Evolutionary conservation across 345 rosid genomes (phyloP).

Genomic region (Eucalyptus guilfoylei): DNA sequence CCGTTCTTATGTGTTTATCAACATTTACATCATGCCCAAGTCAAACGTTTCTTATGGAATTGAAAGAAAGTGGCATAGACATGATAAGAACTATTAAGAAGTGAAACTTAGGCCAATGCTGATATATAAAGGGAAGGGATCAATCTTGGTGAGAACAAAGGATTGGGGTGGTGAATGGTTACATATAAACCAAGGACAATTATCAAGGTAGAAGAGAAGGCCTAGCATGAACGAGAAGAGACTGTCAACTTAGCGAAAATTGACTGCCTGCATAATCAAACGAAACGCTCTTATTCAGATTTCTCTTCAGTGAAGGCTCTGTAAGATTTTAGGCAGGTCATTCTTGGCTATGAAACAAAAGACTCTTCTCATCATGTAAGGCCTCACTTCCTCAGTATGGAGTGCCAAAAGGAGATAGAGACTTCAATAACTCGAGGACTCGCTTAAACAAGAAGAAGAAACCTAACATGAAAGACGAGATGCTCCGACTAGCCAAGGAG

Average conservation of each 20-base stretch:
- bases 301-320: background rate
- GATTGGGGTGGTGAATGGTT: background rate
- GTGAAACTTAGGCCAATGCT: background rate
- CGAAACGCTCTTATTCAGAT: background rate
- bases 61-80: background rate
- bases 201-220: background rate
- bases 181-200: background rate
- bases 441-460: background rate
- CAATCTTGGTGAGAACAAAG: background rate
- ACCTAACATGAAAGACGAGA: constrained; percentile 14
- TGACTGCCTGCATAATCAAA: background rate
- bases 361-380: constrained; percentile 10
- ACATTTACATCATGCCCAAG: background rate
- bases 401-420: background rate
- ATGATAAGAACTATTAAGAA: background rate
- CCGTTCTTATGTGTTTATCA: background rate
- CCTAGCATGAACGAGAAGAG: background rate
- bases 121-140: background rate
- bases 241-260: background rate
- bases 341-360: background rate
- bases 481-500: constrained; percentile 23
- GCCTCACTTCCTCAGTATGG: background rate
- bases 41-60: background rate
- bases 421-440: background rate
- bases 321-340: background rate